Conservation (phyloP, 768 basidiomycete genomes). For the Asterophora parasitica region DNA sequence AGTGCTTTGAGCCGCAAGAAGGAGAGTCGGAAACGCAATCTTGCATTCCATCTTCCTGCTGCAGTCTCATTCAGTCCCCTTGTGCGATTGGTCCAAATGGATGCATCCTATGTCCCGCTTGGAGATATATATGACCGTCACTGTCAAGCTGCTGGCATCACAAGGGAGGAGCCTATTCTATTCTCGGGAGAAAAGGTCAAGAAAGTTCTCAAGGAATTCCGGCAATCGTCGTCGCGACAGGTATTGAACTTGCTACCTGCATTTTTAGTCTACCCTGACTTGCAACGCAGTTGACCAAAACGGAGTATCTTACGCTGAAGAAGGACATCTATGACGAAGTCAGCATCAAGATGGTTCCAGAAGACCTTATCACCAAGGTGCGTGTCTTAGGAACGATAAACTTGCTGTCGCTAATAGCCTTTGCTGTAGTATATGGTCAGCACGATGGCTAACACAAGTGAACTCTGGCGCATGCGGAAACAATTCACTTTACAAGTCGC, state of each 20-base stretch:
- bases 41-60: constrained; percentile 87
- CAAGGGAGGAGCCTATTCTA: constrained; percentile 84
- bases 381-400: constrained; percentile 16
- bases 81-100: constrained; percentile 84
- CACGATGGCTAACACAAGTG: constrained; percentile 77
- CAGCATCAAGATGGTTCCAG: constrained; percentile 80
- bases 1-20: constrained; percentile 86
- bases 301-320: constrained; percentile 65
- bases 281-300: constrained; percentile 46
- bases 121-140: constrained; percentile 94
- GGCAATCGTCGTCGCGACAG: constrained; percentile 40
- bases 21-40: constrained; percentile 87
- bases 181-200: constrained; percentile 82
- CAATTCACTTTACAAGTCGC: constrained; percentile 92
- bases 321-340: constrained; percentile 90
- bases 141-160: constrained; percentile 69
- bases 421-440: constrained; percentile 82
- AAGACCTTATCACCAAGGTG: constrained; percentile 81
- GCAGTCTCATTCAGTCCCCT: constrained; percentile 79
- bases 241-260: constrained; percentile 22
- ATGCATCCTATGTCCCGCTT: constrained; percentile 85
- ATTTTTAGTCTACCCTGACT: not conserved
- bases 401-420: constrained; percentile 1
- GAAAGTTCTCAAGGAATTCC: constrained; percentile 58
- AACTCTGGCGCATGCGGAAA: constrained; percentile 96